These are phyloP conservation scores for Xanthoceras sorbifolium DNA, from an alignment of 345 rosid genomes.

Conservation along the genomic window DNA sequence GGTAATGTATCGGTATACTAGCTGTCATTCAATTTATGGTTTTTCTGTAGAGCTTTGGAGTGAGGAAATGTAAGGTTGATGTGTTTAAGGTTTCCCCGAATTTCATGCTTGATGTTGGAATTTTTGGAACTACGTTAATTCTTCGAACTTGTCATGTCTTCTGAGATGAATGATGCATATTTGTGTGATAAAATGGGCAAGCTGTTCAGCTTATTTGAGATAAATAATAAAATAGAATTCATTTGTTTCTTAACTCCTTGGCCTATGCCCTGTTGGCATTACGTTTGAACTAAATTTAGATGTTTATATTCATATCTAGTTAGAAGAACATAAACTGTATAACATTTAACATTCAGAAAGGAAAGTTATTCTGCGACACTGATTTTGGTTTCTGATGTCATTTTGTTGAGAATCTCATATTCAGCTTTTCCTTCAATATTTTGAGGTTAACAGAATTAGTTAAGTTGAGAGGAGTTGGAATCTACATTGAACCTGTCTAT, in stretches of 20 bases:
- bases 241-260: background rate
- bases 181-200: background rate
- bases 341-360: too few relatives aligned
- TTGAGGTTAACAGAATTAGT: background rate
- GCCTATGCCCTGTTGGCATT: too few relatives aligned
- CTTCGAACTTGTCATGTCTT: background rate
- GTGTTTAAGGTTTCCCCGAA: background rate
- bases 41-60: background rate
- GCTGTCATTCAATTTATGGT: conserved; percentile 1
- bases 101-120: background rate
- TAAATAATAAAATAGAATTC: background rate
- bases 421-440: background rate
- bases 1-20: conserved; percentile 40
- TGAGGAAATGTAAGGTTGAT: background rate
- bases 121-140: background rate
- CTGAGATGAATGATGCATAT: background rate
- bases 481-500: background rate
- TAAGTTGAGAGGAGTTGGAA: background rate
- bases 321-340: too few relatives aligned
- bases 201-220: background rate
- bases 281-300: too few relatives aligned
- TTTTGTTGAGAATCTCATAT: background rate
- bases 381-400: background rate
- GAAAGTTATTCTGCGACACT: background rate
- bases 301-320: background rate